Conservation (phyloP, 2,329 filamentous ascomycete species). For the Blumeria hordei region DNA sequence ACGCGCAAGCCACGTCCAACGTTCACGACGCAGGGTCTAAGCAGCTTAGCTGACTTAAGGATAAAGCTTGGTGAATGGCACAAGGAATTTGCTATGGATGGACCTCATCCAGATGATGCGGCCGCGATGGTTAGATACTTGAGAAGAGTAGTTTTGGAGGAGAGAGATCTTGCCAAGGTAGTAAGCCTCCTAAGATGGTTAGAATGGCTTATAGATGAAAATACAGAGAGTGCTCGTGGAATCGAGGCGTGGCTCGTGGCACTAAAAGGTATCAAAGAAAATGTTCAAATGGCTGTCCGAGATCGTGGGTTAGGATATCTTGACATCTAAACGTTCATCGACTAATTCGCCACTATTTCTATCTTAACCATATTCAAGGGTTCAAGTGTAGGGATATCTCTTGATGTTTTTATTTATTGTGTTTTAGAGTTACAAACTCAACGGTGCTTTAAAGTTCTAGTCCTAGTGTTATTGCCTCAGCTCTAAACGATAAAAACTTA, state of each 20-base stretch:
- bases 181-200: constrained; percentile 46
- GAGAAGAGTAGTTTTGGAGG: constrained; percentile 43
- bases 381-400: no score
- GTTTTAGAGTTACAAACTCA: no score
- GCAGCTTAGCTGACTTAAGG: constrained; percentile 37
- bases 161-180: constrained; percentile 56
- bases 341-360: not conserved
- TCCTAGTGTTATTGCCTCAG: no score
- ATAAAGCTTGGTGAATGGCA: constrained; percentile 59
- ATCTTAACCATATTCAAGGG: not conserved
- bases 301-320: constrained; percentile 31
- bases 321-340: constrained; percentile 18
- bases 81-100: constrained; percentile 41
- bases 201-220: constrained; percentile 27
- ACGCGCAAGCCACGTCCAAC: constrained; percentile 28
- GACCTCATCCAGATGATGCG: constrained; percentile 60
- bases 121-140: constrained; percentile 52
- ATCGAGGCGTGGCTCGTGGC: constrained; percentile 23
- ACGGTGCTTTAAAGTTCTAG: no score
- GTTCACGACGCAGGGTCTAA: constrained; percentile 35
- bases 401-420: no score
- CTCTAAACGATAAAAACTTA: no score
- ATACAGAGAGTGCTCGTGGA: constrained; percentile 14
- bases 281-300: constrained; percentile 29
- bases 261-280: constrained; percentile 20